phyloP scores from a whole-genome alignment of 2,329 filamentous ascomycete species.

The Sordariomycetes sp. region DNA sequence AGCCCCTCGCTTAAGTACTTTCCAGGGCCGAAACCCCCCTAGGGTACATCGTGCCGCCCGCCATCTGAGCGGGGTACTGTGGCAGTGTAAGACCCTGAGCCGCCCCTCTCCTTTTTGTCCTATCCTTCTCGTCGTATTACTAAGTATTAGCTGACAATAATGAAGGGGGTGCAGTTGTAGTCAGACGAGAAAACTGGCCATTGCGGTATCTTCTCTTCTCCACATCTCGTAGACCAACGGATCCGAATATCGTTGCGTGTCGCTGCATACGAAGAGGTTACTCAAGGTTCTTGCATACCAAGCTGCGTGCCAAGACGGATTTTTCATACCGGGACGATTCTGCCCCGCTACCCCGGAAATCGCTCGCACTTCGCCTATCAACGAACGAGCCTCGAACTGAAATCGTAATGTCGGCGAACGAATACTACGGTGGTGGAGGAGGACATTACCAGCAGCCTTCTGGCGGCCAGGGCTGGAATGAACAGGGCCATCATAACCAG shows the following conservation, averaged over 20 bases:
- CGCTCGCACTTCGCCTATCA: background rate
- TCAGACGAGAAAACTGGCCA: background rate
- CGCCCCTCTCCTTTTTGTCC: no score
- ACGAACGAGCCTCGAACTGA: background rate
- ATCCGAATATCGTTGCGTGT: background rate
- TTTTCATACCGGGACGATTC: background rate
- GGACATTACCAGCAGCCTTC: background rate
- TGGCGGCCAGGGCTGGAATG: background rate
- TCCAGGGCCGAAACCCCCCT: background rate
- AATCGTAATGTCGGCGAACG: background rate
- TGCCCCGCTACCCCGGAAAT: background rate
- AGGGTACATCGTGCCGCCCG: background rate
- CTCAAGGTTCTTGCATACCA: background rate
- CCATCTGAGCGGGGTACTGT: background rate
- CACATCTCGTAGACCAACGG: background rate
- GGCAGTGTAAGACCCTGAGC: background rate
- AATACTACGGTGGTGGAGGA: conserved; percentile 3
- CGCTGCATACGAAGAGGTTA: background rate
- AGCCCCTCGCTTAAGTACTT: background rate
- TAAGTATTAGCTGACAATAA: background rate
- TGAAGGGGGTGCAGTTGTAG: background rate
- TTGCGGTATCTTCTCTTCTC: background rate
- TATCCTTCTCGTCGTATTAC: background rate
- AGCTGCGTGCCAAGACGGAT: background rate
- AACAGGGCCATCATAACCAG: background rate